Conservation (phyloP, 2,329 filamentous ascomycete species). For the Calonectria fujianensis region DNA sequence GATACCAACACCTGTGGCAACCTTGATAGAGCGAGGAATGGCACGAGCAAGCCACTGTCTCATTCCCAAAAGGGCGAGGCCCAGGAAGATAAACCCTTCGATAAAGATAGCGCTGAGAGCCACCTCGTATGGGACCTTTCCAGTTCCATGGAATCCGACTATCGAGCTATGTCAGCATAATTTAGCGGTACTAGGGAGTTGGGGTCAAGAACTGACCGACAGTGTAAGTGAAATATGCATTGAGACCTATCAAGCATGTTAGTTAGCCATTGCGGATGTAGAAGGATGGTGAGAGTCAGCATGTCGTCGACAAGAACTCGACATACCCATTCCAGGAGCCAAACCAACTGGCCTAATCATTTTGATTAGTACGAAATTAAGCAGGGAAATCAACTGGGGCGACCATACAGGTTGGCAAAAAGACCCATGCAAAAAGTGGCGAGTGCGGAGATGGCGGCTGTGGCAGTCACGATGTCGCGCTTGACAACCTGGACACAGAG, state of each 20-base stretch:
- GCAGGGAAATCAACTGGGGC: constrained; percentile 32
- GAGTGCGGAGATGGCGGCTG: constrained; percentile 87
- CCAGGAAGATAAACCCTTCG: constrained; percentile 90
- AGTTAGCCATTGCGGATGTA: constrained; percentile 32
- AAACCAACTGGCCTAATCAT: constrained; percentile 59
- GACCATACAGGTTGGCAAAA: constrained; percentile 81
- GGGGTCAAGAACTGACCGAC: constrained; percentile 56
- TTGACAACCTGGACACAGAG: constrained; percentile 80
- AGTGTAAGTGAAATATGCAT: constrained; percentile 90
- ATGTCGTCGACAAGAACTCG: background rate
- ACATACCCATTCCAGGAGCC: constrained; percentile 66
- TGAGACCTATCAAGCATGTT: constrained; percentile 70
- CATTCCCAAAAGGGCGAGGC: constrained; percentile 85
- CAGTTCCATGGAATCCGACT: constrained; percentile 85
- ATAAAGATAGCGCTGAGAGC: constrained; percentile 92
- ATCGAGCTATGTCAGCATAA: background rate
- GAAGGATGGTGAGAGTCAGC: background rate
- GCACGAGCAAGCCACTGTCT: constrained; percentile 91
- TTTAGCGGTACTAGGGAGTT: background rate
- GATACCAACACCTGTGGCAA: constrained; percentile 90
- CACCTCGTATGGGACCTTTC: constrained; percentile 82
- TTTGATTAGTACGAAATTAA: constrained; percentile 26
- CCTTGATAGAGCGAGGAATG: constrained; percentile 89
- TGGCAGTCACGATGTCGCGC: constrained; percentile 88
- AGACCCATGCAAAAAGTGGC: constrained; percentile 90